phyloP scores from a whole-genome alignment of 441 rosid genomes.

The Euphorbia corollata region DNA sequence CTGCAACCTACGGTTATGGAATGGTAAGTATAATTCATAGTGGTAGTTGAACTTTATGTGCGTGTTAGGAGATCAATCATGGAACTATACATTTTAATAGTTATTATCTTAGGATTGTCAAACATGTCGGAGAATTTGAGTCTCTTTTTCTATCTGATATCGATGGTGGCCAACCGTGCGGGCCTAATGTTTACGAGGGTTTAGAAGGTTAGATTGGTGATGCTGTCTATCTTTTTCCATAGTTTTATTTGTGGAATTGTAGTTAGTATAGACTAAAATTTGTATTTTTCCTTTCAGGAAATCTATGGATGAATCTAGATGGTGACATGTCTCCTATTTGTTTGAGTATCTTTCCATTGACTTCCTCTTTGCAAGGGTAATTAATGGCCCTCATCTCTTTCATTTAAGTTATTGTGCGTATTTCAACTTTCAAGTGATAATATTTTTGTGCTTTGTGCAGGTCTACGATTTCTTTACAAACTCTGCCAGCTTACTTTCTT shows the following conservation, averaged over 20 bases:
- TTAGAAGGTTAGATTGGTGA: conserved; percentile 51
- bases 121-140: conserved; percentile 76
- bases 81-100: conserved; percentile 16
- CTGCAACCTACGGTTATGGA: conserved; percentile 68
- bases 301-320: conserved; percentile 91
- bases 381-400: conserved; percentile 21
- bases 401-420: conserved; percentile 6
- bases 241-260: not conserved
- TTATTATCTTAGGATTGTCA: conserved; percentile 51
- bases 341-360: conserved; percentile 64
- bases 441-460: conserved; percentile 36
- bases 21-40: conserved; percentile 41
- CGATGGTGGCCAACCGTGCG: conserved; percentile 47
- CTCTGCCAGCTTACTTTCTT: conserved; percentile 69
- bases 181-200: conserved; percentile 36
- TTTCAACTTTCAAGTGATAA: conserved; percentile 19
- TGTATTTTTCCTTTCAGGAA: conserved; percentile 45
- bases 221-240: conserved; percentile 19
- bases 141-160: conserved; percentile 65
- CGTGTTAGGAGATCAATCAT: conserved; percentile 17
- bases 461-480: conserved; percentile 47
- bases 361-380: conserved; percentile 58
- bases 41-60: conserved; percentile 21
- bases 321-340: conserved; percentile 84
- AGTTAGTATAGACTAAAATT: conserved; percentile 11